Conservation (phyloP, 2,329 filamentous ascomycete genomes). For the Corniculantispora saksenae region DNA sequence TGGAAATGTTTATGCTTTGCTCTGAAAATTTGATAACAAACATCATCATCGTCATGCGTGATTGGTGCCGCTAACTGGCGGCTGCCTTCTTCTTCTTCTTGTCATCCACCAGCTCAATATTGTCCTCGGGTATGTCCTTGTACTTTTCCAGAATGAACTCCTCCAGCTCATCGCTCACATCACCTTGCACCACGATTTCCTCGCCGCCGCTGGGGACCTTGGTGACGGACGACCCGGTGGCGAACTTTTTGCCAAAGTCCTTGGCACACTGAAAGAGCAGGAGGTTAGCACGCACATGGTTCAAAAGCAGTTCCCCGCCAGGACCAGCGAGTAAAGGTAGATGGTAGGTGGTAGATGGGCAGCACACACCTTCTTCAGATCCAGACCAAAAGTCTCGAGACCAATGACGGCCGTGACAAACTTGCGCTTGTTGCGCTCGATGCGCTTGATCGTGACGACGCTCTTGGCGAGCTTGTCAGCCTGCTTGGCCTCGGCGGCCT, state of each 20-base stretch:
- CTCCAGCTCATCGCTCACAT: slow-evolving; percentile 90
- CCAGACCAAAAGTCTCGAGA: slow-evolving; percentile 84
- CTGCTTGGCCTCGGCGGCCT: slow-evolving; percentile 80
- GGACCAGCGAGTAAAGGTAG: not conserved
- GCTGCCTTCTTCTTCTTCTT: slow-evolving; percentile 76
- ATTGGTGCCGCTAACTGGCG: slow-evolving; percentile 2
- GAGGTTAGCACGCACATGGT: not conserved
- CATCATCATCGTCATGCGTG: not conserved
- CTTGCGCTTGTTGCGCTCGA: slow-evolving; percentile 98
- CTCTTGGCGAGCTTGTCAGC: slow-evolving; percentile 80
- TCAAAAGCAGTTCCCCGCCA: too few species aligned
- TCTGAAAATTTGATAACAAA: not conserved
- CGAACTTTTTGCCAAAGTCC: slow-evolving; percentile 98
- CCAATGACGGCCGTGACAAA: slow-evolving; percentile 91
- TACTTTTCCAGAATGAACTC: slow-evolving; percentile 91
- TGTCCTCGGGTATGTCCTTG: slow-evolving; percentile 87
- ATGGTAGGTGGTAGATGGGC: too few species aligned
- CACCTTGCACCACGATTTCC: slow-evolving; percentile 97
- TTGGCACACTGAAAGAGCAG: slow-evolving; percentile 64
- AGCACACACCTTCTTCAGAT: slow-evolving; percentile 77
- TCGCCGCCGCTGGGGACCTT: slow-evolving; percentile 84
- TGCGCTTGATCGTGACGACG: slow-evolving; percentile 88
- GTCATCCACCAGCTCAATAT: slow-evolving; percentile 92
- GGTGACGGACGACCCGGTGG: slow-evolving; percentile 88
- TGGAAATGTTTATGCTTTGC: slow-evolving; percentile 10